Evolutionary conservation across 164 flowering plant genomes (phyloP), one percentile per base, ranked within the genome.

Genomic region (grape (Vitis vinifera)): DNA sequence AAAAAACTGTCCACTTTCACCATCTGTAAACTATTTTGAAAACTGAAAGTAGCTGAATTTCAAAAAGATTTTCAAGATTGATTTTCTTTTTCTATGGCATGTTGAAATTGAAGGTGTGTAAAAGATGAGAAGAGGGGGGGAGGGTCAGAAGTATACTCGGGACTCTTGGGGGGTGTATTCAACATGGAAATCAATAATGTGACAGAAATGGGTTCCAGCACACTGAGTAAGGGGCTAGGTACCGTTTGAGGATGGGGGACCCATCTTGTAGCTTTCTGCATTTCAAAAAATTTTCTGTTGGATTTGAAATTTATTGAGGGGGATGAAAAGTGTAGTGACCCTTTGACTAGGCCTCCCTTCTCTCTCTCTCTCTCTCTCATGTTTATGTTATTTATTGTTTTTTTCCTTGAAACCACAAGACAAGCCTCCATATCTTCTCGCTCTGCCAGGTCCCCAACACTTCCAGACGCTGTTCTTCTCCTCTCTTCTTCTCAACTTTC

Each of bases 241-340:
- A 62, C 76, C 78, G 75, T 75, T 77, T 50, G 71, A 23, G 27
- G 74, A 70, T 68, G 10, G 8, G 68, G 71, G 67, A 15, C 74
- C 76, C 73, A 51, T 55, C 47, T 3, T 37, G 8, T n/a, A 62
- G 10, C 62, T 56, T 69, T 68, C 72, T 73, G 70, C 70, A 69
- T 53, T 79, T 76, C 80, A 72, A 78, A 81, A 75, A 66, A 69
- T 37, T 72, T 59, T 67, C 70, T 61, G 66, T 73, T 69, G 74
- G 73, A 71, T 77, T 81, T 79, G 70, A 79, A 79, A 75, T 76
- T 67, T 69, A 71, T 71, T 63, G 79, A 80, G 85, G 61, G 83
- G 83, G 86, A 74, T 51, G 65, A 72, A 70, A 80, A 73, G 70
- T 67, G 15, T 55, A 59, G 59, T 62, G 31, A 50, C 68, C 56